Evolutionary conservation across 2,329 filamentous ascomycete genomes (phyloP).

Genomic region (Triangularia setosa): DNA sequence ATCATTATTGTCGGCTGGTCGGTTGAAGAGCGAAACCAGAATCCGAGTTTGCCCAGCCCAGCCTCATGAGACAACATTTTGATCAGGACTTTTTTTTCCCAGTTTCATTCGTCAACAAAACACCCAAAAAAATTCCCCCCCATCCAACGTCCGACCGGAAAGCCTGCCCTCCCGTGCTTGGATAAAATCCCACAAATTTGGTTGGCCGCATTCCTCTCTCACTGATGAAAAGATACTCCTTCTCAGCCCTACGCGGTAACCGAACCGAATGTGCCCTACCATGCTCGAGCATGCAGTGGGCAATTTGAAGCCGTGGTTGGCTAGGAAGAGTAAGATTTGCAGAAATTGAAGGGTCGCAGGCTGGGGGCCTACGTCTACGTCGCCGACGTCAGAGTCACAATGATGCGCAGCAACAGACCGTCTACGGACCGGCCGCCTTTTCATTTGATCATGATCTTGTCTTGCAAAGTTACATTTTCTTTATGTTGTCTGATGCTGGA

Average conservation of each 20-base stretch:
- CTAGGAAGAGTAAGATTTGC: not conserved
- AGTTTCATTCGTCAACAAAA: not conserved
- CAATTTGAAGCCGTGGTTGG: not conserved
- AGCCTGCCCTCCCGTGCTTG: too few relatives aligned
- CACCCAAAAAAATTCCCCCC: not conserved
- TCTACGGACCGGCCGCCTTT: not conserved
- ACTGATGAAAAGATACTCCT: too few relatives aligned
- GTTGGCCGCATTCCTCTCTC: not conserved
- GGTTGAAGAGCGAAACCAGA: not conserved
- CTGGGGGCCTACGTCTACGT: not conserved
- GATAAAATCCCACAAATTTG: not conserved
- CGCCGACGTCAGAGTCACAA: not conserved
- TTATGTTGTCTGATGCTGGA: not conserved
- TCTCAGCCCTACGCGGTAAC: constrained; percentile 3
- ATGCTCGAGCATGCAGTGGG: not conserved
- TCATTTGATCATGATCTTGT: not conserved
- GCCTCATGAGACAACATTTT: too few relatives aligned
- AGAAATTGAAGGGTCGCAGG: not conserved
- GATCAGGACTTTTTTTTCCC: too few relatives aligned
- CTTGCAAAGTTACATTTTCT: not conserved
- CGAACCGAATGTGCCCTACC: not conserved
- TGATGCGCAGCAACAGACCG: not conserved
- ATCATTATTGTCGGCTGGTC: not conserved
- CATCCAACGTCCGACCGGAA: too few relatives aligned
- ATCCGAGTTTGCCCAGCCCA: not conserved